Base-by-base conservation (phyloP, 495 filamentous ascomycete genomes). In the Elasticomyces elasticus region DNA sequence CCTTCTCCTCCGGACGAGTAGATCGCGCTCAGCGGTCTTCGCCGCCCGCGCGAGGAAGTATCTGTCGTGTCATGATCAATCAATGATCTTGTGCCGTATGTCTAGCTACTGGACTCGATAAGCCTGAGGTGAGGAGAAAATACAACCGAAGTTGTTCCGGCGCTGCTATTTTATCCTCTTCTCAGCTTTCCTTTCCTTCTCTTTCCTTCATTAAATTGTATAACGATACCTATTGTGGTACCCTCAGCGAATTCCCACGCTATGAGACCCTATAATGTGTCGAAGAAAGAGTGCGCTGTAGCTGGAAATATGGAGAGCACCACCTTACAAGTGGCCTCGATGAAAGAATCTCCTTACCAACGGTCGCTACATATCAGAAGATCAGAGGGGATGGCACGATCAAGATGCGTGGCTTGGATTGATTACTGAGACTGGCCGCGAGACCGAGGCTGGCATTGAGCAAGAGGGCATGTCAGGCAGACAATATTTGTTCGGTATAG, bases 181-280 rank as follows among this genome's bases (percentile, higher is more conserved):
- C n/a, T n/a, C n/a, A n/a, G n/a, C 49, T 51, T 55, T 65, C 58
- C 66, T 65, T 58, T 59, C n/a, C n/a, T 67, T 69, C 57, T 75
- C 71, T 72, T 66, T 61, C 72, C 69, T 71, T 66, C 62, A 71
- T 57, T 59, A 59, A 74, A 69, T 74, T 72, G 72, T 76, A 65
- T 76, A 65, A 76, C 67, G 84, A 78, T 75, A 80, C 79, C 75
- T 67, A 82, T 79, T 94, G 90, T 94, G 91, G 89, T 95, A 85
- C 89, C 17, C 27, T 52, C 35, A 46, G 25, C 85, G 79, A 74
- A 74, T 40, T 54, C 30, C 49, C 51, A 51, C 72, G 76, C 73
- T 71, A 63, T 69, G 62, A 70, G 64, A 77, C 81, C 80, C 81
- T 85, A 71, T 74, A 78, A 75, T 71, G 74, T 79, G 75, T 71